phyloP scores from a whole-genome alignment of 2,329 filamentous ascomycete species.

The Mariannaea elegans region DNA sequence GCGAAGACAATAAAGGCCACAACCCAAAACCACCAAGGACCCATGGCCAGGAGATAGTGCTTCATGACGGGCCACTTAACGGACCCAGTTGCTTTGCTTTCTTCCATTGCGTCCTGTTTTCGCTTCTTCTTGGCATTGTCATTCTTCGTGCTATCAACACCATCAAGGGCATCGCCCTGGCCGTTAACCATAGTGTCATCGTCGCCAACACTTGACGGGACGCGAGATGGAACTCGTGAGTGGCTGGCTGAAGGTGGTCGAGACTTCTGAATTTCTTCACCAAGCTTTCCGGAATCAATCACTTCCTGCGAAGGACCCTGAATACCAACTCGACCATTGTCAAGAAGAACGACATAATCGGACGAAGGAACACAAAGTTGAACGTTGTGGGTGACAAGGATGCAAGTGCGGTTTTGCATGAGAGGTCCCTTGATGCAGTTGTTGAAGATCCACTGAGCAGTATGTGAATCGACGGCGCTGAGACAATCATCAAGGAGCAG shows the following conservation, averaged over 20 bases:
- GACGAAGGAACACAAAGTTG: conserved; percentile 85
- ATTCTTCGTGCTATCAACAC: conserved; percentile 57
- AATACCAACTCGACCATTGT: conserved; percentile 81
- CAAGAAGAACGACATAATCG: conserved; percentile 82
- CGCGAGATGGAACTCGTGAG: conserved; percentile 80
- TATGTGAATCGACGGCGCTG: conserved; percentile 96
- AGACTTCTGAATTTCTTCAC: conserved; percentile 82
- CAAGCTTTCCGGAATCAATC: conserved; percentile 86
- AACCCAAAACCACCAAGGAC: conserved; percentile 95
- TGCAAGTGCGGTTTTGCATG: conserved; percentile 89
- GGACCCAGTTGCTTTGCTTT: conserved; percentile 84
- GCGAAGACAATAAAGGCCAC: conserved; percentile 78
- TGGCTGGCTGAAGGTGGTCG: conserved; percentile 72
- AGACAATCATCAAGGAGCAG: conserved; percentile 93
- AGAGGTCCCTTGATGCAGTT: conserved; percentile 89
- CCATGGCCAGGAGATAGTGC: conserved; percentile 90
- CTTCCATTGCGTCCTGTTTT: conserved; percentile 66
- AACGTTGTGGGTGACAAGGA: conserved; percentile 95
- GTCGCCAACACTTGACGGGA: conserved; percentile 78
- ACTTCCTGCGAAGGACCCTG: conserved; percentile 83
- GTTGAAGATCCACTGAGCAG: conserved; percentile 97
- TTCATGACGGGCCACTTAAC: conserved; percentile 88
- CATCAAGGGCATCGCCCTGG: conserved; percentile 57
- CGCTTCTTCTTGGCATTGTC: conserved; percentile 54
- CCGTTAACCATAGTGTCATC: conserved; percentile 65